A percentile compares a stretch with the other conserved stretches of the same genome.
Evolutionary conservation across 768 basidiomycete species (phyloP).

Genomic region (Chlorophyllum brunneum): DNA sequence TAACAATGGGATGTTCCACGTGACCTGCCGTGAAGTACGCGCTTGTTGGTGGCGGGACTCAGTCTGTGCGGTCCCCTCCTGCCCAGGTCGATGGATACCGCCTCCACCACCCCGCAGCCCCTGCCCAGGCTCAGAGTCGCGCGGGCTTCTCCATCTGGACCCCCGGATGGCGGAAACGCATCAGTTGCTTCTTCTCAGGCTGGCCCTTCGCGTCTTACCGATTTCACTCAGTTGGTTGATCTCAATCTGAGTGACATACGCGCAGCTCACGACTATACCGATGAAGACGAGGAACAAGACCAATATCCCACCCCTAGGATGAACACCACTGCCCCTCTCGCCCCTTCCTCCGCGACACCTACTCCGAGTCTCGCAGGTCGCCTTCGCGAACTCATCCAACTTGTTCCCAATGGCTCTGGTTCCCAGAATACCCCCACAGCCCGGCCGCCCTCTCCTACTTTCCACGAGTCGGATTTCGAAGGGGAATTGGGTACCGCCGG

Average conservation of each 20-base stretch:
- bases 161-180: constrained; percentile 22
- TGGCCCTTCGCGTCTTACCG: constrained; percentile 34
- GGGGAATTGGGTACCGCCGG: constrained; percentile 33
- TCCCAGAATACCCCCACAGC: constrained; percentile 12
- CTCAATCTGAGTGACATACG: constrained; percentile 23
- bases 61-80: neutral
- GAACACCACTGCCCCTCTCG: constrained; percentile 8
- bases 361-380: constrained; percentile 38
- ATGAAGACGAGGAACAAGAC: constrained; percentile 23
- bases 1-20: constrained; percentile 9
- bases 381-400: constrained; percentile 58
- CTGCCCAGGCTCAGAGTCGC: constrained; percentile 20
- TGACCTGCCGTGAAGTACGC: neutral
- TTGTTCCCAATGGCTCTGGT: constrained; percentile 33
- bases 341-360: constrained; percentile 38
- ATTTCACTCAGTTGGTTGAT: constrained; percentile 27
- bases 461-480: constrained; percentile 59
- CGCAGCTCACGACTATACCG: constrained; percentile 17
- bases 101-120: constrained; percentile 32
- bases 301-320: constrained; percentile 28
- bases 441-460: constrained; percentile 24
- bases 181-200: constrained; percentile 25
- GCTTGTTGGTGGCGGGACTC: neutral
- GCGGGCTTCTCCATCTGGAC: constrained; percentile 18
- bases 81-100: constrained; percentile 26